phyloP scores from a whole-genome alignment of 192 early-diverging fungal genomes.

The Chytriomyces sp. region DNA sequence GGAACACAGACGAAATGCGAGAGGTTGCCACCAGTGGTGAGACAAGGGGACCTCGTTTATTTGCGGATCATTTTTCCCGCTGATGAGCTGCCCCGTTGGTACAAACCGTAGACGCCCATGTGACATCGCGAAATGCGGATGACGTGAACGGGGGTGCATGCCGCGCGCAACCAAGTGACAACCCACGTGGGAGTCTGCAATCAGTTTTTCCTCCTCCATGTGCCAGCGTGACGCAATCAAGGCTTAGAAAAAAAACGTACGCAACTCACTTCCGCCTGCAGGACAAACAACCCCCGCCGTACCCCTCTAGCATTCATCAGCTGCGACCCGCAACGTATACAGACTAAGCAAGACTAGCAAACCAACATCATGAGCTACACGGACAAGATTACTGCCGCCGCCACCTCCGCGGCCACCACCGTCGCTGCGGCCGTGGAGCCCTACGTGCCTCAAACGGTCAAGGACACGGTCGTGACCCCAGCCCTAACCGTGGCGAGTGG shows the following conservation, averaged over 20 bases:
- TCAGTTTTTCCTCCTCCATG: too few relatives aligned
- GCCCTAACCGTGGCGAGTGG: conserved; percentile 12
- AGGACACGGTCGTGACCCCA: conserved; percentile 28
- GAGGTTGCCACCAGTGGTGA: neutral
- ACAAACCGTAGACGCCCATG: too few relatives aligned
- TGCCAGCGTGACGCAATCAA: too few relatives aligned
- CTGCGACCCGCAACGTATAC: neutral
- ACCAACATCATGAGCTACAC: neutral
- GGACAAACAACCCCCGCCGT: too few relatives aligned
- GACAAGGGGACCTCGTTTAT: neutral
- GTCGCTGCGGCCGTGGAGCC: conserved; percentile 44
- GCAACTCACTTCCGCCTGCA: too few relatives aligned
- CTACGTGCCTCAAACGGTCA: conserved; percentile 51
- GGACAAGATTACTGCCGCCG: neutral
- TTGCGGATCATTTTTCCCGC: neutral
- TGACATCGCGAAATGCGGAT: too few relatives aligned
- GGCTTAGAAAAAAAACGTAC: too few relatives aligned
- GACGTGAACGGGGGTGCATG: too few relatives aligned
- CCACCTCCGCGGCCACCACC: conserved; percentile 8
- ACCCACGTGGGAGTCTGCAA: too few relatives aligned
- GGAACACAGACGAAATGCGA: neutral
- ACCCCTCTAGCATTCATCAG: too few relatives aligned
- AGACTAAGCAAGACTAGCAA: neutral
- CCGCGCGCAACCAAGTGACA: too few relatives aligned
- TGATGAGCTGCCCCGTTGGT: too few relatives aligned